Conservation (phyloP, 768 basidiomycete genomes). For the Tricholoma sp. region DNA sequence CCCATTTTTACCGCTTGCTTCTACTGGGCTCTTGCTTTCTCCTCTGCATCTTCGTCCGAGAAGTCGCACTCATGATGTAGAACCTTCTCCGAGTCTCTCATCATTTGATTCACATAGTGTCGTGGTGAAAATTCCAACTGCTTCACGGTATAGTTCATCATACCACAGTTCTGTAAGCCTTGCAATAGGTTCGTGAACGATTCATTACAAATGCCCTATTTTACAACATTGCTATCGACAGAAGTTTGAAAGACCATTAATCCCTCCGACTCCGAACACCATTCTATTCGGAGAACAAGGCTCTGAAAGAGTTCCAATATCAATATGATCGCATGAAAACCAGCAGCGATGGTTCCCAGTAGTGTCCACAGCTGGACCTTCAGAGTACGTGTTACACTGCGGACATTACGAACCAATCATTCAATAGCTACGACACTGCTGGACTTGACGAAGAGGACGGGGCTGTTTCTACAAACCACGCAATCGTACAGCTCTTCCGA, state of each 20-base stretch:
- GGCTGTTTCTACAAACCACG: constrained; percentile 13
- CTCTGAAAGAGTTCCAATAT: constrained; percentile 36
- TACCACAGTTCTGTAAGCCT: not conserved
- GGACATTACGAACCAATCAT: constrained; percentile 16
- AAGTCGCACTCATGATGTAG: too few relatives aligned
- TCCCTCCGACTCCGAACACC: constrained; percentile 19
- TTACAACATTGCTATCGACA: not conserved
- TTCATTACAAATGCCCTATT: not conserved
- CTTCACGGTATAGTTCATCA: too few relatives aligned
- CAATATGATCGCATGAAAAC: constrained; percentile 29
- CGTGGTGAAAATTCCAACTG: too few relatives aligned
- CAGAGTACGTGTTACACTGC: constrained; percentile 19
- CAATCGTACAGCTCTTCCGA: constrained; percentile 18
- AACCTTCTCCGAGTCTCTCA: too few relatives aligned
- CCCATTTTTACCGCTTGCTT: too few relatives aligned
- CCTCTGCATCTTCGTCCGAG: too few relatives aligned
- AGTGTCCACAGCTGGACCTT: constrained; percentile 32
- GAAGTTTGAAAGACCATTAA: not conserved
- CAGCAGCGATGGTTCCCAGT: constrained; percentile 25
- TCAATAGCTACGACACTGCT: constrained; percentile 31
- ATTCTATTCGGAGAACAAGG: constrained; percentile 39
- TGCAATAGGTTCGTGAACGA: not conserved
- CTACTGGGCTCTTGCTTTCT: too few relatives aligned
- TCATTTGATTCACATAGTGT: too few relatives aligned
- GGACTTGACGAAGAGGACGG: constrained; percentile 33